Percentiles rank a stretch among this genome's conserved stretches.
Conservation (phyloP, 2,329 filamentous ascomycete species). For the Trichoderma sp. region DNA sequence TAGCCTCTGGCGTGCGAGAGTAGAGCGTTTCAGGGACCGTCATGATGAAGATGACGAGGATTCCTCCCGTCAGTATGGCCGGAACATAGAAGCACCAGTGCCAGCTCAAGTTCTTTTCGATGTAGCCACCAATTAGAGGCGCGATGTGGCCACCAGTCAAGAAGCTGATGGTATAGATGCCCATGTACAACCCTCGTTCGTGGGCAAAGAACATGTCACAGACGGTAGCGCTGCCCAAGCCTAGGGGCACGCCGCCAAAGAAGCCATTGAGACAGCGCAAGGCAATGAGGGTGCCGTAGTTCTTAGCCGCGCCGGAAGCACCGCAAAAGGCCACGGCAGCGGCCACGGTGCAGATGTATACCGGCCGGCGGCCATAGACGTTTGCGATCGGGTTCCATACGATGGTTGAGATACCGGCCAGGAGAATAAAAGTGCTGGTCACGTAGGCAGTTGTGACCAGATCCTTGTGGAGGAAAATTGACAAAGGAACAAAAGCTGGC, state of each 20-base stretch:
- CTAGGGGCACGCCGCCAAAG: conserved; percentile 7
- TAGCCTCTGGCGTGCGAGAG: conserved; percentile 11
- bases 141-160: conserved; percentile 15
- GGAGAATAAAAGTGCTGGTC: conserved; percentile 16
- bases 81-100: conserved; percentile 22
- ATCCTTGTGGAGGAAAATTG: not conserved
- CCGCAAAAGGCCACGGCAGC: conserved; percentile 8
- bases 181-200: conserved; percentile 15
- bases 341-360: conserved; percentile 12
- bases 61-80: conserved; percentile 1
- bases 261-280: conserved; percentile 15
- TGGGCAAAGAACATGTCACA: conserved; percentile 23
- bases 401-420: conserved; percentile 5
- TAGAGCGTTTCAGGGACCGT: conserved; percentile 17
- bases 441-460: conserved; percentile 16
- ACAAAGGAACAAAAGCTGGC: conserved; percentile 17
- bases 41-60: conserved; percentile 1
- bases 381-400: conserved; percentile 19
- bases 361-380: conserved; percentile 17
- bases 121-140: conserved; percentile 16
- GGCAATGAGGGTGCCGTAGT: conserved; percentile 16
- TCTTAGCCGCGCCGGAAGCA: conserved; percentile 14
- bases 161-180: conserved; percentile 19
- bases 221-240: conserved; percentile 12
- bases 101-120: conserved; percentile 21